phyloP scores from a whole-genome alignment of 192 early-diverging fungal species.

The Chytriomyces sp. region DNA sequence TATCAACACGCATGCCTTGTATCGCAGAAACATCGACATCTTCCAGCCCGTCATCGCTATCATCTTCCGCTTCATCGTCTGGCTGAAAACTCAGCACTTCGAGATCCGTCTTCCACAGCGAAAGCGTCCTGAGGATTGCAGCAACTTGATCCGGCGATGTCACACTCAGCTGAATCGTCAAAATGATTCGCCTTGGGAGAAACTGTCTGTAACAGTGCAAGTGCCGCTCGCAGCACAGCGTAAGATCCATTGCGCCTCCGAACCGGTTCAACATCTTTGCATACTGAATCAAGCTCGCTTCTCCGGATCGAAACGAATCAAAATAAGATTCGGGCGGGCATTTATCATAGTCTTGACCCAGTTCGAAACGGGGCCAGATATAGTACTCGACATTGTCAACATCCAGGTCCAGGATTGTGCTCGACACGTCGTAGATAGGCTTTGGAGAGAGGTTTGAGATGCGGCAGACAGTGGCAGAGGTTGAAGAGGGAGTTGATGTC shows the following conservation, averaged over 20 bases:
- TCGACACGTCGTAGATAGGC: neutral
- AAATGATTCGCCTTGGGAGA: too few relatives aligned
- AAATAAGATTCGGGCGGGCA: neutral
- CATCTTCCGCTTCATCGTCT: too few relatives aligned
- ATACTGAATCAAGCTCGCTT: neutral
- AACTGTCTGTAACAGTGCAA: too few relatives aligned
- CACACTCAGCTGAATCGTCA: too few relatives aligned
- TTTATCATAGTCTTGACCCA: neutral
- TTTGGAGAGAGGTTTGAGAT: neutral
- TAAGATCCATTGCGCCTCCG: constrained; percentile 1
- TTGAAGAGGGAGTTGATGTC: neutral
- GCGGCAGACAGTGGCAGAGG: neutral
- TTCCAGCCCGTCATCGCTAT: too few relatives aligned
- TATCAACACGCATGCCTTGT: too few relatives aligned
- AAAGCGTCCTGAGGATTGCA: too few relatives aligned
- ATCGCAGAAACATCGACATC: too few relatives aligned
- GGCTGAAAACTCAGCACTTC: too few relatives aligned
- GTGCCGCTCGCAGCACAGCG: too few relatives aligned
- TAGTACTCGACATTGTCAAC: neutral
- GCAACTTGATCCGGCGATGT: too few relatives aligned
- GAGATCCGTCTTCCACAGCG: too few relatives aligned
- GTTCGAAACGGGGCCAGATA: neutral
- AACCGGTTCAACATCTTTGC: neutral
- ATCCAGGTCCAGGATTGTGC: neutral
- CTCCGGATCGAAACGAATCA: neutral